Evolutionary conservation across 2,329 filamentous ascomycete genomes (phyloP).

Genomic region (Exophiala sp.): DNA sequence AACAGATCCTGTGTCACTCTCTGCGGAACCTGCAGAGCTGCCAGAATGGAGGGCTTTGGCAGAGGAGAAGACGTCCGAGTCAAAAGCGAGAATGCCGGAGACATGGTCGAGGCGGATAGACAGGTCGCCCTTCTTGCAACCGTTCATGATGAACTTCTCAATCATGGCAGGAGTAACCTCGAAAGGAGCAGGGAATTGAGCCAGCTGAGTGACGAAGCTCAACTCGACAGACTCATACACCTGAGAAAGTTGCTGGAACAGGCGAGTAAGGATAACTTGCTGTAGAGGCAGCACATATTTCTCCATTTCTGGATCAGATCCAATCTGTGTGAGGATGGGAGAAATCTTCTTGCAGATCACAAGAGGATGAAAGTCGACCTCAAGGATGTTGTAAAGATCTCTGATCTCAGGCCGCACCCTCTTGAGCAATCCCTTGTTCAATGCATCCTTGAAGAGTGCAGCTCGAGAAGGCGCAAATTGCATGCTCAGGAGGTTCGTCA

Average conservation of each 20-base stretch:
- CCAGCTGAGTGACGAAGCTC: slow-evolving; percentile 86
- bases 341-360: slow-evolving; percentile 99
- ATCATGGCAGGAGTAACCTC: slow-evolving; percentile 86
- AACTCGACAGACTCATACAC: slow-evolving; percentile 98
- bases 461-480: slow-evolving; percentile 80
- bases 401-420: slow-evolving; percentile 91
- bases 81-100: slow-evolving; percentile 91
- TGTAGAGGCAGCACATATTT: slow-evolving; percentile 94
- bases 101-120: slow-evolving; percentile 95
- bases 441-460: slow-evolving; percentile 89
- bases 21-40: slow-evolving; percentile 79
- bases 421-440: slow-evolving; percentile 91
- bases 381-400: slow-evolving; percentile 96
- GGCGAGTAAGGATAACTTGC: slow-evolving; percentile 94
- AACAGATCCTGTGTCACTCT: slow-evolving; percentile 76
- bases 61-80: slow-evolving; percentile 97
- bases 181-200: slow-evolving; percentile 94
- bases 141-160: slow-evolving; percentile 99
- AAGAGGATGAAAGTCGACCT: slow-evolving; percentile 97
- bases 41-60: slow-evolving; percentile 86
- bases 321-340: slow-evolving; percentile 90
- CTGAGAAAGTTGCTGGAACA: slow-evolving; percentile 98
- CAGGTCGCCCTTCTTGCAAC: slow-evolving; percentile 98
- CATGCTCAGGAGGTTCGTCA: slow-evolving; percentile 96
- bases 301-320: slow-evolving; percentile 90